Percentiles rank a stretch among this genome's conserved stretches.
phyloP scores from a whole-genome alignment of 345 rosid genomes.

The Brassica juncea region DNA sequence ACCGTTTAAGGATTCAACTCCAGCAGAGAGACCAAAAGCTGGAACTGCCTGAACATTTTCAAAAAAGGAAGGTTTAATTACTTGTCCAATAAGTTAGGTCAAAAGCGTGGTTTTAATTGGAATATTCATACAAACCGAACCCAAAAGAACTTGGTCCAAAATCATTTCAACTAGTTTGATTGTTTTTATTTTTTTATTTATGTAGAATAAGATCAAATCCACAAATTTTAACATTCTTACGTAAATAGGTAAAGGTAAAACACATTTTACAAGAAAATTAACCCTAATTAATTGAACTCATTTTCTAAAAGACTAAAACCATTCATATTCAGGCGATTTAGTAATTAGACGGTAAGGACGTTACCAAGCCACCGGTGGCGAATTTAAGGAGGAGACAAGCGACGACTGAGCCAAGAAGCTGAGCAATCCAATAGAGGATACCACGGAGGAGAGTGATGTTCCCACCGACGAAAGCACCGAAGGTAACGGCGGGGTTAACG shows the following conservation, averaged over 20 bases:
- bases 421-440: slow-evolving; percentile 82
- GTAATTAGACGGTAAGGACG: neutral
- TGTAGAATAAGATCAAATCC: neutral
- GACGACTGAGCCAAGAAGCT: slow-evolving; percentile 78
- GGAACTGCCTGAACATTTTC: slow-evolving; percentile 50
- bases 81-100: slow-evolving; percentile 32
- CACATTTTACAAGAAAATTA: neutral
- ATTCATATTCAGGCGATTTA: neutral
- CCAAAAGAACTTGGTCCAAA: neutral
- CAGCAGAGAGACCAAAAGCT: slow-evolving; percentile 63
- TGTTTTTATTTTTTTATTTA: neutral
- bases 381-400: slow-evolving; percentile 84
- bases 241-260: neutral
- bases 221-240: neutral
- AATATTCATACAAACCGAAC: neutral
- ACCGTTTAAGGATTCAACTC: slow-evolving; percentile 72
- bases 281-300: neutral
- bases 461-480: slow-evolving; percentile 85
- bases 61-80: neutral
- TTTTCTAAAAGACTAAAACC: neutral
- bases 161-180: neutral
- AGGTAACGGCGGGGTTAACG: slow-evolving; percentile 91
- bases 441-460: slow-evolving; percentile 89
- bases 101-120: neutral
- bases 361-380: slow-evolving; percentile 71